phyloP scores from a whole-genome alignment of 2,329 filamentous ascomycete species.

The Chrysoporthe austroafricana region DNA sequence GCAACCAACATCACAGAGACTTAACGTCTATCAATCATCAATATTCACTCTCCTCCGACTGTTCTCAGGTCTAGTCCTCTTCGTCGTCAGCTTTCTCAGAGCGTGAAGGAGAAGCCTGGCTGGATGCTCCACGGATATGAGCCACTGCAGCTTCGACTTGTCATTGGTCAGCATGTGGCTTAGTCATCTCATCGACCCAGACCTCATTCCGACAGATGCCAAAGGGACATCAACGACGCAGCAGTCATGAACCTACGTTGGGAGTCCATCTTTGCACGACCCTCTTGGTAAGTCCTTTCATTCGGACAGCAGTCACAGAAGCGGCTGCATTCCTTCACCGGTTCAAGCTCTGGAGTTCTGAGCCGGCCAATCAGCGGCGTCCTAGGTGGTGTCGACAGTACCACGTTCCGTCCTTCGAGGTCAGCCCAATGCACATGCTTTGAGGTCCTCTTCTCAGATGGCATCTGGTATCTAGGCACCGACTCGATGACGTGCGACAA shows the following conservation, averaged over 20 bases:
- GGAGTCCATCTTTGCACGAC: slow-evolving; percentile 25
- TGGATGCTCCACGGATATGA: slow-evolving; percentile 23
- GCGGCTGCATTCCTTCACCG: not conserved
- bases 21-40: not conserved
- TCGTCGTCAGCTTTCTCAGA: not conserved
- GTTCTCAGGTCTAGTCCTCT: not conserved
- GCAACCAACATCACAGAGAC: not conserved
- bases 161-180: slow-evolving; percentile 26
- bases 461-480: not conserved
- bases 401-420: slow-evolving; percentile 1
- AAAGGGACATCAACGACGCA: not conserved
- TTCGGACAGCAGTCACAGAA: slow-evolving; percentile 25
- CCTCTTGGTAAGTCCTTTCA: slow-evolving; percentile 16
- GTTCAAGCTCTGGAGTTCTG: slow-evolving; percentile 26
- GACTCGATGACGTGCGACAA: not conserved
- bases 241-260: slow-evolving; percentile 23
- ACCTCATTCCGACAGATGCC: not conserved
- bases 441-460: not conserved
- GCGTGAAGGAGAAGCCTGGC: not conserved
- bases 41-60: not conserved
- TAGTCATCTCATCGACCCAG: slow-evolving; percentile 22
- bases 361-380: slow-evolving; percentile 24
- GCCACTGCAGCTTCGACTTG: slow-evolving; percentile 27
- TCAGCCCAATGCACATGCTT: slow-evolving; percentile 8
- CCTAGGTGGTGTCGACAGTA: slow-evolving; percentile 13